Conservation (phyloP, 257 asterid species). For the Salvia rosmarinus region DNA sequence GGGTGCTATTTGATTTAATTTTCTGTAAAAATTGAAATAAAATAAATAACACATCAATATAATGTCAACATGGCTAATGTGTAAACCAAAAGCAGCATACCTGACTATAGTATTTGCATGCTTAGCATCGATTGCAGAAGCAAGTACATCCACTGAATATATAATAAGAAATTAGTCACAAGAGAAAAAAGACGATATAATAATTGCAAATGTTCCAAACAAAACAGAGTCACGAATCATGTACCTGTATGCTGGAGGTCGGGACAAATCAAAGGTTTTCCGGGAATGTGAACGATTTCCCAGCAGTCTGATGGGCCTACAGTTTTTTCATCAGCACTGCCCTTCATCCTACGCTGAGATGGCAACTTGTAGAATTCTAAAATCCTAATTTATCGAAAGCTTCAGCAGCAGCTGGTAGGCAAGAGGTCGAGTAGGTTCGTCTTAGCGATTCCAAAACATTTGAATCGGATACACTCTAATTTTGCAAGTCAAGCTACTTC, state of each 20-base stretch:
- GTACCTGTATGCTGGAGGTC: slow-evolving; percentile 74
- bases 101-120: slow-evolving; percentile 70
- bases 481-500: neutral
- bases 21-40: slow-evolving; percentile 48
- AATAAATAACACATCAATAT: neutral
- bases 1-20: slow-evolving; percentile 74
- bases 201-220: neutral
- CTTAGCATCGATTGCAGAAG: slow-evolving; percentile 72
- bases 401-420: slow-evolving; percentile 19
- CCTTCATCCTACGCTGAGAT: slow-evolving; percentile 35
- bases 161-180: neutral
- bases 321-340: slow-evolving; percentile 27
- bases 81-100: slow-evolving; percentile 41
- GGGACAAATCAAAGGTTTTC: slow-evolving; percentile 57
- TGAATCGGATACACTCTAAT: neutral
- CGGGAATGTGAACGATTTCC: slow-evolving; percentile 75
- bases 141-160: slow-evolving; percentile 56
- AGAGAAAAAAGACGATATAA: neutral
- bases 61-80: neutral
- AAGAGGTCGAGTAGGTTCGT: neutral
- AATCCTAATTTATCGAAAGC: slow-evolving; percentile 15
- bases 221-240: neutral
- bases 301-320: slow-evolving; percentile 37
- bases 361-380: slow-evolving; percentile 1
- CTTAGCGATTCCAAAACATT: neutral